Percentiles rank a stretch among this genome's conserved stretches.
These are phyloP conservation scores for Blastobotrys terrestris DNA, from an alignment of 805 yeast species.

Conservation along the genomic window DNA sequence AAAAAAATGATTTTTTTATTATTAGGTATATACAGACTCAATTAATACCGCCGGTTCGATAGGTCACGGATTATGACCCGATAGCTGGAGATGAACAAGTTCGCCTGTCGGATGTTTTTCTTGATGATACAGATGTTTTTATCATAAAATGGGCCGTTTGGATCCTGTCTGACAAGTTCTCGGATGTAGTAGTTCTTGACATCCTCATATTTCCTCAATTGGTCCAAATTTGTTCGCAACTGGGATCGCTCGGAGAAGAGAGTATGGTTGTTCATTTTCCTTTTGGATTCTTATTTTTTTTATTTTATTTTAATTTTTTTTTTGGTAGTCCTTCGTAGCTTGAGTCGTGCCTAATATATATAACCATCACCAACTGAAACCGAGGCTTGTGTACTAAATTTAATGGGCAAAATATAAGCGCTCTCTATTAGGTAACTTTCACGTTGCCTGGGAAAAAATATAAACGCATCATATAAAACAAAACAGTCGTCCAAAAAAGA, in stretches of 20 bases:
- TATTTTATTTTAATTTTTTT: too few species aligned
- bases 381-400: neutral
- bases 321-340: too few species aligned
- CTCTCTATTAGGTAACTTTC: neutral
- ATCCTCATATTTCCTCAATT: neutral
- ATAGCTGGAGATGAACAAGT: slow-evolving; percentile 4
- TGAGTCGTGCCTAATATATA: too few species aligned
- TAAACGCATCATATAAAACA: neutral
- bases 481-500: neutral
- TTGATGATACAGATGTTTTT: neutral
- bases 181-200: slow-evolving; percentile 3
- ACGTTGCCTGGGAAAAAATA: neutral
- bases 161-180: slow-evolving; percentile 4
- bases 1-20: too few species aligned
- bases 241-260: neutral
- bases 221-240: neutral
- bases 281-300: too few species aligned
- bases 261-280: neutral
- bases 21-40: too few species aligned
- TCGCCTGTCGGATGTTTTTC: neutral
- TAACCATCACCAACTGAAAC: neutral
- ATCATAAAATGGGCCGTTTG: neutral
- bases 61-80: slow-evolving; percentile 1
- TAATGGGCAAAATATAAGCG: neutral
- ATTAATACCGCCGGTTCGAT: neutral